These are phyloP conservation scores for Ustilago vetiveriae DNA, from an alignment of 1,284 basidiomycete genomes.

Conservation along the genomic window DNA sequence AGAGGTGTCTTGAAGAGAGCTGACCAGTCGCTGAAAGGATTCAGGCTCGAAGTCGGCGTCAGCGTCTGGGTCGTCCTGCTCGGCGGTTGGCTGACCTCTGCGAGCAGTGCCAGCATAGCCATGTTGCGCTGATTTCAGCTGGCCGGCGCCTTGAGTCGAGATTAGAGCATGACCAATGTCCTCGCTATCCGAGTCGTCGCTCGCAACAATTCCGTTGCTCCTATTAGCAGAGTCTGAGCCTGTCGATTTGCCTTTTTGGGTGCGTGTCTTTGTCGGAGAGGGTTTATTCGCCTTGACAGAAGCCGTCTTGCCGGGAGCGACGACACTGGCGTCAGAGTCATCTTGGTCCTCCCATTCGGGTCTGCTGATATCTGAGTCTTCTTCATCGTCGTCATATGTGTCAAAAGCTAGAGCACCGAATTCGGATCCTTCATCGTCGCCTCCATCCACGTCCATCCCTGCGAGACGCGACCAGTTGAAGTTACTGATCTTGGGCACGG, in stretches of 20 bases:
- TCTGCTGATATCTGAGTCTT: conserved; percentile 25
- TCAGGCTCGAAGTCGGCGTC: conserved; percentile 49
- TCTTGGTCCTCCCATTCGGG: conserved; percentile 45
- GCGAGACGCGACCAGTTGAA: conserved; percentile 30
- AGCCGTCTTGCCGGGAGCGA: conserved; percentile 2
- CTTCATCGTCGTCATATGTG: conserved; percentile 11
- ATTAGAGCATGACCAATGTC: too few species aligned
- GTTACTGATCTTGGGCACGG: conserved; percentile 1
- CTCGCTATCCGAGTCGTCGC: conserved; percentile 14
- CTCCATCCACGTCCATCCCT: conserved; percentile 22
- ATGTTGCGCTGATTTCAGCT: conserved; percentile 16
- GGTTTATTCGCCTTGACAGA: conserved; percentile 15
- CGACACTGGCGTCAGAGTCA: conserved; percentile 30
- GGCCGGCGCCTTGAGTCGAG: too few species aligned
- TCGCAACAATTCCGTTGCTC: not conserved
- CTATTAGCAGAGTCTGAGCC: not conserved
- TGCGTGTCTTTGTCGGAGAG: not conserved
- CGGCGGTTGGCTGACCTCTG: not conserved
- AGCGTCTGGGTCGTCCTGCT: conserved; percentile 15
- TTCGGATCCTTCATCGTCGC: conserved; percentile 28
- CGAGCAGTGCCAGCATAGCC: not conserved
- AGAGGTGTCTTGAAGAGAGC: conserved; percentile 50
- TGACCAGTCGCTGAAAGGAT: conserved; percentile 48
- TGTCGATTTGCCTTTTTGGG: not conserved
- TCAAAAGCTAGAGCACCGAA: conserved; percentile 29